phyloP scores from a whole-genome alignment of 805 yeast species.

The Candida fluviatilis region DNA sequence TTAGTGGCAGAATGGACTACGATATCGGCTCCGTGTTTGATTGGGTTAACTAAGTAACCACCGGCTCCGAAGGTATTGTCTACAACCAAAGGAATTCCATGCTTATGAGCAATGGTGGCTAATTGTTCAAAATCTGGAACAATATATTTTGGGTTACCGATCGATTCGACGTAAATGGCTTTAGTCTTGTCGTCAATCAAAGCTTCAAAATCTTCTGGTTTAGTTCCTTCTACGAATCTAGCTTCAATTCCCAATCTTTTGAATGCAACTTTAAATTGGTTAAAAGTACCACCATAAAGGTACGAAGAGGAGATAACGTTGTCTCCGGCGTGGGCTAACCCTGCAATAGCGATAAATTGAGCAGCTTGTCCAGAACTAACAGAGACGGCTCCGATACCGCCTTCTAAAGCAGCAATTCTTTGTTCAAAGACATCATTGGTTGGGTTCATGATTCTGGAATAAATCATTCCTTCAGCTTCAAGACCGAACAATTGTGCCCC shows the following conservation, averaged over 20 bases:
- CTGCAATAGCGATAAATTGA: slow-evolving; percentile 77
- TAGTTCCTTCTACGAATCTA: slow-evolving; percentile 81
- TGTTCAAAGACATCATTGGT: slow-evolving; percentile 88
- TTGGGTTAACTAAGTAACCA: slow-evolving; percentile 80
- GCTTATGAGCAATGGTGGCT: slow-evolving; percentile 71
- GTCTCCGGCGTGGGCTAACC: slow-evolving; percentile 84
- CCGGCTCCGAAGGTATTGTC: slow-evolving; percentile 98
- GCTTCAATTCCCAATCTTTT: slow-evolving; percentile 84
- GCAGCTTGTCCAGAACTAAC: slow-evolving; percentile 97
- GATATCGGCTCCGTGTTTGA: slow-evolving; percentile 87
- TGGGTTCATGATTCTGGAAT: slow-evolving; percentile 90
- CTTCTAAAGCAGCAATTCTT: slow-evolving; percentile 88
- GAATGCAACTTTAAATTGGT: slow-evolving; percentile 90
- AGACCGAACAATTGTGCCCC: slow-evolving; percentile 90
- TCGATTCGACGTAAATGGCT: slow-evolving; percentile 84
- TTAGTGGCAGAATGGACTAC: slow-evolving; percentile 93
- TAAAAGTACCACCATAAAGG: slow-evolving; percentile 94
- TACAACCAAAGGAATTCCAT: slow-evolving; percentile 86
- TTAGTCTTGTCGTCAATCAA: slow-evolving; percentile 80
- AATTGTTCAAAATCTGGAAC: slow-evolving; percentile 86
- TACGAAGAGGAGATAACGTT: slow-evolving; percentile 83
- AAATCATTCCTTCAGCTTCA: slow-evolving; percentile 79
- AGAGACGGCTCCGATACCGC: slow-evolving; percentile 88
- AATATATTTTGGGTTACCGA: slow-evolving; percentile 90
- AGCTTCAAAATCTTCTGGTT: slow-evolving; percentile 66